A percentile compares a stretch with the other conserved stretches of the same genome.
These are phyloP conservation scores for Podospora tetraspora DNA, from an alignment of 495 filamentous ascomycete genomes.

Conservation along the genomic window DNA sequence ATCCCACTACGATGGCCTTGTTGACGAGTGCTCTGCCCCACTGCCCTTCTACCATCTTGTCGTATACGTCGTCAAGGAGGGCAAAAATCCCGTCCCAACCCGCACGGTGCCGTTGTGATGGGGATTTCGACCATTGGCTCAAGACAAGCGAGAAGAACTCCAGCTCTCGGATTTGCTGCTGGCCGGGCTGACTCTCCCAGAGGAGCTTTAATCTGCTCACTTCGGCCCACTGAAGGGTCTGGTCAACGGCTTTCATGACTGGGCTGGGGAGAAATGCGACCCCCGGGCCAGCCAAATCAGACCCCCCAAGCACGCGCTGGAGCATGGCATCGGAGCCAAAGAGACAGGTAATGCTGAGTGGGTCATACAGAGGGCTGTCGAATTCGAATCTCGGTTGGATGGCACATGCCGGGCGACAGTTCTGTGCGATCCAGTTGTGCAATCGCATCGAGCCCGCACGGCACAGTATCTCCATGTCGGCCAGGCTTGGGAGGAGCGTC, in stretches of 20 bases:
- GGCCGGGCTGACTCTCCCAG: slow-evolving; percentile 6
- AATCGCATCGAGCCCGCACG: slow-evolving; percentile 10
- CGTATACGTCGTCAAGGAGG: slow-evolving; percentile 4
- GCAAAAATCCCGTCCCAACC: not conserved
- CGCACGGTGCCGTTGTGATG: not conserved
- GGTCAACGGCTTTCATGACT: slow-evolving; percentile 2
- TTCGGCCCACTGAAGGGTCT: slow-evolving; percentile 4
- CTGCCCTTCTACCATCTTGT: slow-evolving; percentile 6
- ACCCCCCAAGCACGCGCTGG: slow-evolving; percentile 4
- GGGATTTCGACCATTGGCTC: not conserved
- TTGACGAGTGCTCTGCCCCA: slow-evolving; percentile 1
- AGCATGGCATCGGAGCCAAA: slow-evolving; percentile 12
- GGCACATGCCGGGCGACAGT: slow-evolving; percentile 14
- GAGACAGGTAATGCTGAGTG: slow-evolving; percentile 7
- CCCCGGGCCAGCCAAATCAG: slow-evolving; percentile 1
- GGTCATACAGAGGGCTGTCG: slow-evolving; percentile 6
- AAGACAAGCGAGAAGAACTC: slow-evolving; percentile 3
- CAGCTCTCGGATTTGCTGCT: not conserved
- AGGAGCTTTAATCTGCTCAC: not conserved
- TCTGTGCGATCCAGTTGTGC: slow-evolving; percentile 14
- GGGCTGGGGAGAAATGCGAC: not conserved
- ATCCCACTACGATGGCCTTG: not conserved
- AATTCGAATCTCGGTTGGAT: slow-evolving; percentile 11
- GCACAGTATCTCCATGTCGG: slow-evolving; percentile 10
- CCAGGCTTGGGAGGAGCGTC: not conserved